These are phyloP conservation scores for Pelargonium cotyledonis DNA, from an alignment of 441 rosid species.

Conservation along the genomic window DNA sequence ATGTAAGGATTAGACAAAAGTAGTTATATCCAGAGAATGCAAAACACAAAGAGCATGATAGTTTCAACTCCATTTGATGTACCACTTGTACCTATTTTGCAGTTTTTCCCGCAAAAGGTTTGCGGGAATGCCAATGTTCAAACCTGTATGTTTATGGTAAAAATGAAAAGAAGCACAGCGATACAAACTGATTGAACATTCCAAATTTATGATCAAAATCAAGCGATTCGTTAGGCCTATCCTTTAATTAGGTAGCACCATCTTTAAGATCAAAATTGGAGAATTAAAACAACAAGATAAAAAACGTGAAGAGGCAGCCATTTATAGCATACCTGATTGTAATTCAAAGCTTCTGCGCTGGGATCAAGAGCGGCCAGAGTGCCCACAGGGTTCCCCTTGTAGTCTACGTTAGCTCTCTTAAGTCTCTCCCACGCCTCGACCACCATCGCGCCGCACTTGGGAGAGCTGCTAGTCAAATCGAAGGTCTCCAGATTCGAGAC, in stretches of 20 bases:
- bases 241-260: constrained; percentile 2
- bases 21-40: background rate
- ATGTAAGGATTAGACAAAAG: background rate
- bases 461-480: constrained; percentile 15
- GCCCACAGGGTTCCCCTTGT: constrained; percentile 37
- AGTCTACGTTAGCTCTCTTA: constrained; percentile 31
- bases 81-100: no score
- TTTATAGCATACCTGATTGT: constrained; percentile 32
- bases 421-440: constrained; percentile 44
- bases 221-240: background rate
- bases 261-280: background rate
- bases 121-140: background rate
- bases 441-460: constrained; percentile 29
- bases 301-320: background rate
- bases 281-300: background rate
- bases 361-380: constrained; percentile 46
- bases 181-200: background rate
- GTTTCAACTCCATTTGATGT: background rate
- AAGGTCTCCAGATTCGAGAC: constrained; percentile 25
- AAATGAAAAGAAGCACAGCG: background rate
- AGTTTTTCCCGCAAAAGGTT: background rate
- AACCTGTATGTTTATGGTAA: background rate
- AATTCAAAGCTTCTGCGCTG: constrained; percentile 38
- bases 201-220: constrained; percentile 4
- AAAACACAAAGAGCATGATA: background rate